Percentiles rank a stretch among this genome's conserved stretches.
These are phyloP conservation scores for Penicillium manginii DNA, from an alignment of 495 filamentous ascomycete genomes.

Conservation along the genomic window DNA sequence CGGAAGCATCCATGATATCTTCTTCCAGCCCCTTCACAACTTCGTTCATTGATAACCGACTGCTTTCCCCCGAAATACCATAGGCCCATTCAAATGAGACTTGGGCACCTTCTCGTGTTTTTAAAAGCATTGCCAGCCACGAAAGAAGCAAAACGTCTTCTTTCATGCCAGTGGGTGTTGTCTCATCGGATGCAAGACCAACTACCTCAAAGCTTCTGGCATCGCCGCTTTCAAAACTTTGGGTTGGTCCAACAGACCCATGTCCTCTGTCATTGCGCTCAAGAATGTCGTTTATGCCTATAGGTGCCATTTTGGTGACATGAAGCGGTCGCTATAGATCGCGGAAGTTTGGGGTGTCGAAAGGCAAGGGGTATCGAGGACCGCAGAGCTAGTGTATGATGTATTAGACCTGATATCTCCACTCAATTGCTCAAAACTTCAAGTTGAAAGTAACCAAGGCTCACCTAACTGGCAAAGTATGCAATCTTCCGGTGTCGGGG, in stretches of 20 bases:
- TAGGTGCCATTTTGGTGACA: constrained; percentile 33
- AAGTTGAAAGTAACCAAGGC: not conserved
- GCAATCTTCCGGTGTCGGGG: not conserved
- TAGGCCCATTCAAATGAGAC: constrained; percentile 44
- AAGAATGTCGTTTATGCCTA: constrained; percentile 20
- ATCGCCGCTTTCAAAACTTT: constrained; percentile 9
- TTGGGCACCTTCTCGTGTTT: constrained; percentile 42
- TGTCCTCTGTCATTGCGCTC: constrained; percentile 5
- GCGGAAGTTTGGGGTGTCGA: not conserved
- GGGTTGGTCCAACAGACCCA: not conserved
- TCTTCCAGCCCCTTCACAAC: constrained; percentile 31
- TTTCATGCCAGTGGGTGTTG: constrained; percentile 32
- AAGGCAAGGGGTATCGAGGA: not conserved
- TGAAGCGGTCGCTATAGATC: not conserved
- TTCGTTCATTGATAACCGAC: constrained; percentile 25
- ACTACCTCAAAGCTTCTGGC: constrained; percentile 23
- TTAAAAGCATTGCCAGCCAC: constrained; percentile 49
- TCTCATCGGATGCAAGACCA: constrained; percentile 23
- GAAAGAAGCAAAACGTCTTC: constrained; percentile 46
- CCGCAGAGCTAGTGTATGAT: not conserved
- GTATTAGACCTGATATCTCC: not conserved
- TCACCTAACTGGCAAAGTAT: not conserved
- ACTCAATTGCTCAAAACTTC: not conserved
- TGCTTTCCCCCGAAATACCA: constrained; percentile 4
- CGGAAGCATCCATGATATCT: constrained; percentile 21